Evolutionary conservation across 768 basidiomycete genomes (phyloP).

Genomic region (Dentipellis sp.): DNA sequence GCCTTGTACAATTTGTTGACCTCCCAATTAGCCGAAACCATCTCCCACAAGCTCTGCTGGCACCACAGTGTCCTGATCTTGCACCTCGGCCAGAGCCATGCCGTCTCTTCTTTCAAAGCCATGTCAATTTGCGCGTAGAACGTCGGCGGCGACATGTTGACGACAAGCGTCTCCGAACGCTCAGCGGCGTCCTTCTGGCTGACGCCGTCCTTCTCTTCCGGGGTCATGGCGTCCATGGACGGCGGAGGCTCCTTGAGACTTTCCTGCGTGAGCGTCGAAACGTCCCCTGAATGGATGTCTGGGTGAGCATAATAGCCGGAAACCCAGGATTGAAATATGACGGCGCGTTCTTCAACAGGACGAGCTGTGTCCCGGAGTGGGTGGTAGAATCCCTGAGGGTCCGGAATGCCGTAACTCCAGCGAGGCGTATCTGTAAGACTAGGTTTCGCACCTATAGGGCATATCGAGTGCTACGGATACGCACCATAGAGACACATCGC

Average conservation of each 20-base stretch:
- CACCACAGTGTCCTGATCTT: conserved; percentile 9
- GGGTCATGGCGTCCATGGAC: conserved; percentile 7
- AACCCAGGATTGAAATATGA: conserved; percentile 11
- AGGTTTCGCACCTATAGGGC: not conserved
- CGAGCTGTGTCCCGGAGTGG: conserved; percentile 5
- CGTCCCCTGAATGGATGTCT: not conserved
- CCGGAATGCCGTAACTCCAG: conserved; percentile 7
- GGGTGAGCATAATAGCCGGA: conserved; percentile 13
- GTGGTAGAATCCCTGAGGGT: conserved; percentile 4
- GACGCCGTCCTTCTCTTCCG: conserved; percentile 4
- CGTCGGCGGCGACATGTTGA: conserved; percentile 7
- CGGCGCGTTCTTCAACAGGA: conserved; percentile 8
- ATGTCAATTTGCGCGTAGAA: conserved; percentile 5
- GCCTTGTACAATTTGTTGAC: conserved; percentile 8
- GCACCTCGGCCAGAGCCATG: conserved; percentile 9
- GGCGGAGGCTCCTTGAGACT: not conserved
- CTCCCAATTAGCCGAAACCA: conserved; percentile 7
- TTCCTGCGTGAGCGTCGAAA: conserved; percentile 1
- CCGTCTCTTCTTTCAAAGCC: conserved; percentile 3
- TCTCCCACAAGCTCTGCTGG: conserved; percentile 10
- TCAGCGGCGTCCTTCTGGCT: conserved; percentile 8
- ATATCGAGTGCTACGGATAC: not conserved
- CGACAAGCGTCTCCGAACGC: conserved; percentile 8
- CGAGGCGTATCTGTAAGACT: conserved; percentile 2
- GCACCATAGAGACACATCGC: conserved; percentile 10